These are phyloP conservation scores for Coemansia sp. DNA, from an alignment of 192 early-diverging fungal species.

Conservation along the genomic window DNA sequence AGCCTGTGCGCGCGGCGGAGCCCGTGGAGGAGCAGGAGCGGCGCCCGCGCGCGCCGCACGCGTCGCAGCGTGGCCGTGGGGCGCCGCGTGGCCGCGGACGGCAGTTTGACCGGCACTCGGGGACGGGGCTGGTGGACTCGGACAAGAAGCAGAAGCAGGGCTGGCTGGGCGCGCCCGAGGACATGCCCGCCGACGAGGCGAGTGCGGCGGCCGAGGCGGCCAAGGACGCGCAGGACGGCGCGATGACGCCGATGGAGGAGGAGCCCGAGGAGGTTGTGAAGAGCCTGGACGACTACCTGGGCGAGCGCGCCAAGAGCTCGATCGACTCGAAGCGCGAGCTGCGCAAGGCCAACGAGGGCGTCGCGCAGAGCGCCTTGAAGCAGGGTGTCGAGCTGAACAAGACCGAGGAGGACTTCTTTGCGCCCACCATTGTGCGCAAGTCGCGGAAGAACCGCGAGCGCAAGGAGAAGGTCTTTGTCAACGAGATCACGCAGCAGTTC, in stretches of 20 bases:
- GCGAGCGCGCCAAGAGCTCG: slow-evolving; percentile 61
- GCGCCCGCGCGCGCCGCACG: slow-evolving; percentile 47
- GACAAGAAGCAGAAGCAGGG: slow-evolving; percentile 91
- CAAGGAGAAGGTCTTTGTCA: slow-evolving; percentile 72
- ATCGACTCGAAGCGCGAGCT: slow-evolving; percentile 59
- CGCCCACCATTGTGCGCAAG: slow-evolving; percentile 54
- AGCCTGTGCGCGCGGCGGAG: neutral
- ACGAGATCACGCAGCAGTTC: slow-evolving; percentile 79
- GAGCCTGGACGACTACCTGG: slow-evolving; percentile 86
- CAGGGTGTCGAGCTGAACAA: slow-evolving; percentile 67
- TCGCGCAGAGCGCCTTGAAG: slow-evolving; percentile 83
- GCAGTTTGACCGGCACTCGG: slow-evolving; percentile 74
- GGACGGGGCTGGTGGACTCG: slow-evolving; percentile 71
- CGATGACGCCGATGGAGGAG: slow-evolving; percentile 25
- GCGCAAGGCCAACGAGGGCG: slow-evolving; percentile 87
- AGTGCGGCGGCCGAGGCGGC: slow-evolving; percentile 41
- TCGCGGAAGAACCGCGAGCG: slow-evolving; percentile 62
- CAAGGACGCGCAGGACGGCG: slow-evolving; percentile 40
- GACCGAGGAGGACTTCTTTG: slow-evolving; percentile 72
- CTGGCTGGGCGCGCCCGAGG: slow-evolving; percentile 63
- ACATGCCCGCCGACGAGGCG: slow-evolving; percentile 31
- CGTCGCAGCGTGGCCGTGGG: neutral
- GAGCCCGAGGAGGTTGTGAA: slow-evolving; percentile 76
- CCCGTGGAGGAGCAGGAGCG: slow-evolving; percentile 33
- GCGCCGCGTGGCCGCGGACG: slow-evolving; percentile 63